Conservation (phyloP, 305 asterid genomes). For the Rubia occidens region DNA sequence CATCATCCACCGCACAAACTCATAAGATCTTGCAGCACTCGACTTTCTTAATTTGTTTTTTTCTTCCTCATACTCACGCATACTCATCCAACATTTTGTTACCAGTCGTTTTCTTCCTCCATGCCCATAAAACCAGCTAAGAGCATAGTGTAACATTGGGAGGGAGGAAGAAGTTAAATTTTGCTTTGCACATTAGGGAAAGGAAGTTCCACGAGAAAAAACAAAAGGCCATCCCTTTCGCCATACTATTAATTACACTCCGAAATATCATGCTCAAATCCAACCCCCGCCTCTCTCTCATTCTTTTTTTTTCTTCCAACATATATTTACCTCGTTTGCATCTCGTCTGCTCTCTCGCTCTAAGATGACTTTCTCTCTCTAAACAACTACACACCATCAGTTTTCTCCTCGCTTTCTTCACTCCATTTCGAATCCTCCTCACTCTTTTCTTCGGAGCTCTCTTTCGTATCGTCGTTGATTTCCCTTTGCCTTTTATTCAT, state of each 20-base stretch:
- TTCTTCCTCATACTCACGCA: neutral
- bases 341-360: slow-evolving; percentile 16
- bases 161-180: neutral
- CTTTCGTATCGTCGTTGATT: neutral
- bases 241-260: slow-evolving; percentile 21
- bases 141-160: neutral
- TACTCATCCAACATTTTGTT: neutral
- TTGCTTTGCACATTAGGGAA: neutral
- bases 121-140: neutral
- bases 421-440: slow-evolving; percentile 16
- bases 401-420: slow-evolving; percentile 9
- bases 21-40: neutral
- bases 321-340: slow-evolving; percentile 24
- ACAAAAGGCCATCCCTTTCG: slow-evolving; percentile 34
- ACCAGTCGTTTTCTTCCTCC: neutral
- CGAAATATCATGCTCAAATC: slow-evolving; percentile 29
- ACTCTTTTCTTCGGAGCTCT: slow-evolving; percentile 3
- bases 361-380: slow-evolving; percentile 12
- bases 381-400: neutral
- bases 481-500: neutral
- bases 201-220: neutral
- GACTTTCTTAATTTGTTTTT: neutral
- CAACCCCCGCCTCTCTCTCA: slow-evolving; percentile 42
- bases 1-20: neutral
- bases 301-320: neutral